These are phyloP conservation scores for Linum usitatissimum DNA, from an alignment of 345 rosid genomes.

Conservation along the genomic window DNA sequence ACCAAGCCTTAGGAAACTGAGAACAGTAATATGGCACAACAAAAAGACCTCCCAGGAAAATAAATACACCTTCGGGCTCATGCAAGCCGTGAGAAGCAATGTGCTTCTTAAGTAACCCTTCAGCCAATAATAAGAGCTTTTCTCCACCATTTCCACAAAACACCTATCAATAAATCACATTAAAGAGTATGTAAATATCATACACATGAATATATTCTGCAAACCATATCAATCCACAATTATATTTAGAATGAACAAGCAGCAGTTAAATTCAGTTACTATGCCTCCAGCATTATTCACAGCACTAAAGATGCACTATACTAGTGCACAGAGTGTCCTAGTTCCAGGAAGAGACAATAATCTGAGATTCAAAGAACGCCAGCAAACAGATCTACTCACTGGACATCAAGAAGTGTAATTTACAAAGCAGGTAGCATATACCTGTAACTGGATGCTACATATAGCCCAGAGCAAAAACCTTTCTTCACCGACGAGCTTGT, in stretches of 20 bases:
- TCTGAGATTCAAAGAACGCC: neutral
- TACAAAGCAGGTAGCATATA: constrained; percentile 5
- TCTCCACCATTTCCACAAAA: constrained; percentile 78
- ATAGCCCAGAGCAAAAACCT: constrained; percentile 97
- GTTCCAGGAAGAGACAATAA: neutral
- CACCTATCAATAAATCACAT: constrained; percentile 33
- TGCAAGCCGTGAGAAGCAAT: constrained; percentile 81
- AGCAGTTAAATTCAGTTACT: neutral
- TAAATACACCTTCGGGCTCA: constrained; percentile 75
- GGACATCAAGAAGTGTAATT: neutral
- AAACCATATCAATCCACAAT: neutral
- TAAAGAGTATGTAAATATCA: neutral
- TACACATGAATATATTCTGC: neutral
- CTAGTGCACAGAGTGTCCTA: neutral
- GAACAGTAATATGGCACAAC: neutral
- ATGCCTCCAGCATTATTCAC: neutral
- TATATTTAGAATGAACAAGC: neutral
- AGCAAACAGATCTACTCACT: neutral
- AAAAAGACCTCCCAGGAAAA: neutral
- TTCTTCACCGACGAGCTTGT: constrained; percentile 86
- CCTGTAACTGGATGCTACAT: constrained; percentile 98
- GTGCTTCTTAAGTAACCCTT: constrained; percentile 90
- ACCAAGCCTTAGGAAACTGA: constrained; percentile 8
- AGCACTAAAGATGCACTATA: neutral
- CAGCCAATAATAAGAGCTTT: constrained; percentile 76